Base-by-base conservation (phyloP, 768 basidiomycete species). In the Lentinula guzmanii region DNA sequence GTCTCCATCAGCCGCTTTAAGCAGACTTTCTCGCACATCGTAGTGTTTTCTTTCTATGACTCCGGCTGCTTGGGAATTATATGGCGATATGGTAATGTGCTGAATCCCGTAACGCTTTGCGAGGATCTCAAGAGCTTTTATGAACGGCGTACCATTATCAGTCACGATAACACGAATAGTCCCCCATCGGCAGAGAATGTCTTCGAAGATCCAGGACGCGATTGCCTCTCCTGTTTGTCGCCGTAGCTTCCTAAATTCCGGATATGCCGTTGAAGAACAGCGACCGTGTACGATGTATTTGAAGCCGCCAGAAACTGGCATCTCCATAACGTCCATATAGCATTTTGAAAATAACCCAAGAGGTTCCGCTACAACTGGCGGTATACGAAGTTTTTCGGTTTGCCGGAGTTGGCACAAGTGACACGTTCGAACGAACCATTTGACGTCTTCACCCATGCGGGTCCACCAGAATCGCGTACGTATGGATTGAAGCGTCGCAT, bases 241-340 rank as follows among this genome's bases (percentile, higher is more conserved):
- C 3, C 64, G 46, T 6, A 73, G 58, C 18, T 62, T 64, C 0
- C 65, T 16, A 31, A 62, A 68, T 45, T 74, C 70, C 10, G 64
- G 66, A 55, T 68, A 71, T 0, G 60, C 43, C 0, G 67, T 65
- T 4, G 73, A 63, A 0, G 65, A 65, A 53, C 70, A 71, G 0
- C 67, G 57, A 0, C 67, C 70, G 37, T 74, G 71, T 1, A 68
- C 66, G 11, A 75, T 65, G 46, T 64, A 68, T 8, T 61, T 61
- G 62, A 57, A 71, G 1, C 67, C 66, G 13, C 65, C 59, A 0
- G 68, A 62, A n/a, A 43, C 39, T 0, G 70, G 68, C 16, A 69
- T 56, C 1, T 70, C 60, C 72, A 76, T 75, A 0, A 66, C 69
- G 61, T 74, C 71, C 1, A 70, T 56, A 51, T 75, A 68, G 15